A percentile compares a stretch with the other conserved stretches of the same genome.
These are phyloP conservation scores for Populus tomentosa DNA, from an alignment of 441 rosid genomes.

Conservation along the genomic window DNA sequence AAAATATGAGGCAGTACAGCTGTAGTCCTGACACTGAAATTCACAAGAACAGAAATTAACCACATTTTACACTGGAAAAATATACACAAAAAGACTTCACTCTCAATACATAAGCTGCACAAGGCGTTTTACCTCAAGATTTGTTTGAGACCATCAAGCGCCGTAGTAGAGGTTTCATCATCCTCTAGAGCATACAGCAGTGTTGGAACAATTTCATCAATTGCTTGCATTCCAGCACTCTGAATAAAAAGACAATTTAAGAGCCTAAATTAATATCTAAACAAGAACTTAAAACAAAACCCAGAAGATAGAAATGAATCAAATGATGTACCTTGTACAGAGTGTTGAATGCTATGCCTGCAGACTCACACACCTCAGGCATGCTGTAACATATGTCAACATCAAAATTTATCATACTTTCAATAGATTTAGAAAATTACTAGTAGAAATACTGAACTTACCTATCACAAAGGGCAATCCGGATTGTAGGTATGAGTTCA, in stretches of 20 bases:
- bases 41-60: conserved; percentile 11
- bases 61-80: conserved; percentile 18
- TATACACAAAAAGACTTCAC: background rate
- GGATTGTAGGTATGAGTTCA: conserved; percentile 90
- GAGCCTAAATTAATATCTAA: no score
- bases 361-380: conserved; percentile 97
- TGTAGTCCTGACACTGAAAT: conserved; percentile 87
- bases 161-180: conserved; percentile 89
- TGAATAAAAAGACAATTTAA: no score
- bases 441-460: conserved; percentile 22
- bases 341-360: conserved; percentile 98
- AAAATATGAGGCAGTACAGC: conserved; percentile 99
- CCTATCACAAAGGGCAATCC: conserved; percentile 99
- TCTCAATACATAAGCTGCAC: background rate
- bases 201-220: conserved; percentile 98
- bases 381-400: conserved; percentile 38
- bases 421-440: background rate
- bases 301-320: conserved; percentile 12
- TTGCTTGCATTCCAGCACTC: conserved; percentile 72
- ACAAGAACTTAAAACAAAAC: background rate
- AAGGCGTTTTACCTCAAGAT: conserved; percentile 63
- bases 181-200: conserved; percentile 95
- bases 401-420: conserved; percentile 4
- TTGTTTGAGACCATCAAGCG: conserved; percentile 98
- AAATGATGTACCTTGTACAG: conserved; percentile 75